Conservation (phyloP, 2,329 filamentous ascomycete species). For the Reticulascus tulasneorum region DNA sequence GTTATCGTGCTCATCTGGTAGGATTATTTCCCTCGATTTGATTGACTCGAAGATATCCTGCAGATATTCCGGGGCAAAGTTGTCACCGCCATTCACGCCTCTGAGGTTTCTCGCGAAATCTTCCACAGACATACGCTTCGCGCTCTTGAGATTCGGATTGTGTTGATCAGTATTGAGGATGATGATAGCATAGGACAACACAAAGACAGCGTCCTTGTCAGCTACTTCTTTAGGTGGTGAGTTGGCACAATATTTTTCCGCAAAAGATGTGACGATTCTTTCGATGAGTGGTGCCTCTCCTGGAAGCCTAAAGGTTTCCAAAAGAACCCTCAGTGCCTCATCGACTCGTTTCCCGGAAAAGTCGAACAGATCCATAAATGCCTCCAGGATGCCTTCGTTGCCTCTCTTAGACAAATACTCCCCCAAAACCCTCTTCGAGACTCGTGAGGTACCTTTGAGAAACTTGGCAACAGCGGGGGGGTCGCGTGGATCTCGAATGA, state of each 20-base stretch:
- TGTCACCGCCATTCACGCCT: constrained; percentile 78
- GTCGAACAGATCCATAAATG: constrained; percentile 83
- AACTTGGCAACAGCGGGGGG: constrained; percentile 80
- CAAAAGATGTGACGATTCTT: constrained; percentile 82
- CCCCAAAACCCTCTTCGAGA: constrained; percentile 87
- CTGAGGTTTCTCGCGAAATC: constrained; percentile 88
- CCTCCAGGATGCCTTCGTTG: constrained; percentile 79
- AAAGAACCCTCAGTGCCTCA: constrained; percentile 79
- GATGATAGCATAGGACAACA: constrained; percentile 93
- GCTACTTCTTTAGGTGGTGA: constrained; percentile 70
- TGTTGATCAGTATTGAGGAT: constrained; percentile 97
- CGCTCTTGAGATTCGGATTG: constrained; percentile 78
- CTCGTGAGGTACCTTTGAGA: constrained; percentile 76
- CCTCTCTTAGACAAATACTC: constrained; percentile 90
- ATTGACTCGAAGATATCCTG: constrained; percentile 88
- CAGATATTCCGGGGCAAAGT: constrained; percentile 81
- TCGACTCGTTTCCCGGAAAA: constrained; percentile 84
- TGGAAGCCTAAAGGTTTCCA: constrained; percentile 89
- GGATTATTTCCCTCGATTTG: constrained; percentile 87
- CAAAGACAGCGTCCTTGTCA: constrained; percentile 82
- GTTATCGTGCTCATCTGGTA: constrained; percentile 96
- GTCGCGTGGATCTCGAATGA: constrained; percentile 73
- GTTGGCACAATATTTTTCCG: constrained; percentile 75
- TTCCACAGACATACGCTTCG: constrained; percentile 77
- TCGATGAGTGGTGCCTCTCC: constrained; percentile 93